phyloP scores from a whole-genome alignment of 192 early-diverging fungal species.

The Coemansia sp. region DNA sequence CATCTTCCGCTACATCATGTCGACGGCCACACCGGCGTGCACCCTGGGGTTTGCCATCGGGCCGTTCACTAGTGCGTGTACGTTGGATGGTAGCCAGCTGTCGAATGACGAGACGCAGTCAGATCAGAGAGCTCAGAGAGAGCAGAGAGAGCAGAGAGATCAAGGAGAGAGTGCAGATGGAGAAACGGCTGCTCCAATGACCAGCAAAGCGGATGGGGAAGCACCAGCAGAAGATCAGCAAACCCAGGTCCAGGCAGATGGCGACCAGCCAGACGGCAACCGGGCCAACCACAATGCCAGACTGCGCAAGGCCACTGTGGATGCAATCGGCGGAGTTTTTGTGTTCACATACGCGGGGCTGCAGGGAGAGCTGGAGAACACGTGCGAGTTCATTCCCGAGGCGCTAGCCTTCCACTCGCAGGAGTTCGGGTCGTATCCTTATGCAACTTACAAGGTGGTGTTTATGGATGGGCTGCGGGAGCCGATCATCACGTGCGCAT shows the following conservation, averaged over 20 bases:
- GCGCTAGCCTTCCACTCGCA: constrained; percentile 80
- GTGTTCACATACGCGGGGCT: constrained; percentile 70
- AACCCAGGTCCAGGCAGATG: background rate
- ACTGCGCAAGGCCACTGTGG: constrained; percentile 33
- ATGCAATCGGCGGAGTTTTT: constrained; percentile 62
- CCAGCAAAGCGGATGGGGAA: too few relatives aligned
- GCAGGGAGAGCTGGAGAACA: constrained; percentile 62
- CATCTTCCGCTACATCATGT: constrained; percentile 68
- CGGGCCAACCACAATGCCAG: constrained; percentile 22
- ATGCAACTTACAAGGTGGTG: constrained; percentile 79
- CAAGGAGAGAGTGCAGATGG: background rate
- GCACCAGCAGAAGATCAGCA: too few relatives aligned
- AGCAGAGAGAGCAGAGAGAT: too few relatives aligned
- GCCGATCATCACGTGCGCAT: constrained; percentile 72
- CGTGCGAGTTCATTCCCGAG: constrained; percentile 61
- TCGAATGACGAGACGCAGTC: background rate
- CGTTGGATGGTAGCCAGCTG: constrained; percentile 39
- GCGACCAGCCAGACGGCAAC: background rate
- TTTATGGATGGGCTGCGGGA: constrained; percentile 78
- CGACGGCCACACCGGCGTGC: constrained; percentile 67
- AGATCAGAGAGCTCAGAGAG: background rate
- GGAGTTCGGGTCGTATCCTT: constrained; percentile 89
- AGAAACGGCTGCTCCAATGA: background rate
- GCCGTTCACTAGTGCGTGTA: constrained; percentile 55
- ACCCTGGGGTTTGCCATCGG: constrained; percentile 74